Evolutionary conservation across 768 basidiomycete species (phyloP), one percentile per base, ranked within the genome.

Genomic region (Lactarius vividus): DNA sequence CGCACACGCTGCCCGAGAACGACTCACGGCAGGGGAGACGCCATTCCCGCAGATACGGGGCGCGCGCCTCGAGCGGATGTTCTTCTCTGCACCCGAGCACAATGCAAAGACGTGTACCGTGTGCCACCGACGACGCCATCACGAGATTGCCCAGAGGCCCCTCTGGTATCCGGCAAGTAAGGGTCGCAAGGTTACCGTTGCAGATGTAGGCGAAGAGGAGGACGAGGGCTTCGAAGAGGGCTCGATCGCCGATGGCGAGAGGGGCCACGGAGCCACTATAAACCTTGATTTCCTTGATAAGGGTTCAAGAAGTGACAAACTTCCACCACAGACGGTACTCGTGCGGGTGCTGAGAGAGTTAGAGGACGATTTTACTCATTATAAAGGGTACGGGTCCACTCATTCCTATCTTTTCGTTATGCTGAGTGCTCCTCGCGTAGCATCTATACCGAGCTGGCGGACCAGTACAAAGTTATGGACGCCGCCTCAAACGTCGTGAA

Each of bases 321-420:
- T 92, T 8, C 95, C 94, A 2, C 91, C 94, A 28, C 96, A 98
- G 76, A 95, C 94, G 0, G 85, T 96, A 15, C 83, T 97, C 4
- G 83, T 87, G 33, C 81, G 91, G 4, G 93, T 97, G 13, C 78
- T 98, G 35, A 75, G 89, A 66, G 94, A 96, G 76, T 80, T 99
- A 9, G 96, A 98, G 74, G 94, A 94, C 67, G 96, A 99, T 73
- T 98, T 98, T 73, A 85, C 85, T 40, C 93, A 94, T 77, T 96
- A 96, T 75, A 97, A 94, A 77, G 87, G 89, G 97, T 98, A 70
- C 33, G 87, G 79, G 28, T 23, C 8, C 37, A 40, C 20, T 64
- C 56, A 55, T 42, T 49, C n/a, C 54, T 42, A 5, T 7, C 11
- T 28, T 66, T 63, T 55, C 10, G 16, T 49, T 28, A 26, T 62